Conservation (phyloP, 2,329 filamentous ascomycete genomes). For the Botrytis galanthina region DNA sequence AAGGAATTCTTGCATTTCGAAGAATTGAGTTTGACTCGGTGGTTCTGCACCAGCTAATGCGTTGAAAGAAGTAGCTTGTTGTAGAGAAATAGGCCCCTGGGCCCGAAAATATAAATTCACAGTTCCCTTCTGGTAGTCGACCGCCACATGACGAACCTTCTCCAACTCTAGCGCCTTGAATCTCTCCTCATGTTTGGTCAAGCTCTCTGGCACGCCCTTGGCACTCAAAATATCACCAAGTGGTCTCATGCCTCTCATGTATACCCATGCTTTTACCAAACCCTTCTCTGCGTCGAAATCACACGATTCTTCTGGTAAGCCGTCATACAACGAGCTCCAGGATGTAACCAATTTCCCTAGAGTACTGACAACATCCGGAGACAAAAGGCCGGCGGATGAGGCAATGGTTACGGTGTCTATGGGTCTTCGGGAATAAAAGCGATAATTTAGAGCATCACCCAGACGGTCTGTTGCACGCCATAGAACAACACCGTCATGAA, state of each 20-base stretch:
- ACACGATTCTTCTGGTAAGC: conserved; percentile 15
- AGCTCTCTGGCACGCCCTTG: not conserved
- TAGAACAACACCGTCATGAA: conserved; percentile 4
- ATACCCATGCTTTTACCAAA: conserved; percentile 17
- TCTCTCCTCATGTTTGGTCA: not conserved
- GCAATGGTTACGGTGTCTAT: conserved; percentile 17
- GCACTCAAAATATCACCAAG: conserved; percentile 13
- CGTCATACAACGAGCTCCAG: conserved; percentile 3
- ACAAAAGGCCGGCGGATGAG: not conserved
- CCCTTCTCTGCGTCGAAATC: conserved; percentile 17
- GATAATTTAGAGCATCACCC: conserved; percentile 15
- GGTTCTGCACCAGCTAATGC: not conserved
- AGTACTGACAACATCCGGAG: not conserved
- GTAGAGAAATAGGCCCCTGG: not conserved
- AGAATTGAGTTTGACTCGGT: not conserved
- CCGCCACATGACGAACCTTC: conserved; percentile 13
- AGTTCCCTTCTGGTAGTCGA: conserved; percentile 17
- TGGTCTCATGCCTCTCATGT: conserved; percentile 8
- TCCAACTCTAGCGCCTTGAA: conserved; percentile 2
- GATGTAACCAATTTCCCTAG: not conserved
- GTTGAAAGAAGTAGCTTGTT: not conserved
- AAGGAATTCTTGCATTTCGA: not conserved
- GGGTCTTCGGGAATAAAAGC: conserved; percentile 10
- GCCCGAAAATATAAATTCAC: conserved; percentile 20
- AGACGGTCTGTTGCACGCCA: conserved; percentile 13